Evolutionary conservation across 2,329 filamentous ascomycete genomes (phyloP), one percentile per base, ranked within the genome.

Genomic region (Huntiella omanensis): DNA sequence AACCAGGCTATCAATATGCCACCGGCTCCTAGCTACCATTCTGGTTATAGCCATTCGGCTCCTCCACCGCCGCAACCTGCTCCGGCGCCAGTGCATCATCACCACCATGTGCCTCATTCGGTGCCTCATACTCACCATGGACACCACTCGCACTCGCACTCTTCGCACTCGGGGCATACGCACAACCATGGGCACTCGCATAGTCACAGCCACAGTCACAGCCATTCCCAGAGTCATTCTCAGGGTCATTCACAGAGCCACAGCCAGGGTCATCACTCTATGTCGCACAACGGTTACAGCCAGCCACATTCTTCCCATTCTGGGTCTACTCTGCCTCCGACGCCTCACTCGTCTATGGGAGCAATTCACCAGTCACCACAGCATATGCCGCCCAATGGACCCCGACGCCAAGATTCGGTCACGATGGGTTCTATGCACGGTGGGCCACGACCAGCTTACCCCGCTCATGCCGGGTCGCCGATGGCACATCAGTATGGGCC

Each of bases 1-100:
- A 63, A 59, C 49, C 61, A 61, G n/a, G 58, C 62, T 47, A 55
- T 52, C 49, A 64, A 62, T 45, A 60, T 60, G 12, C 58, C 46
- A 5, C 57, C 59, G 4, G 57, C 60, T 4, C 55, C 60, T 12
- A 40, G 36, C 33, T 44, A 45, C 33, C 44, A 47, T 28, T 33
- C 36, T 4, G 33, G 19, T 4, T 41, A 45, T 19, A 36, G 33
- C 38, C 45, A 50, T 28, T 41, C 17, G 4, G 19, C 40, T 22
- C 40, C 37, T 8, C 33, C 45, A 6, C 40, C 42, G 16, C 35
- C 46, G 28, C 22, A 28, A 28, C 41, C 37, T n/a, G 36, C 41
- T n/a, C 37, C 45, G 7, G 33, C 48, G 28, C 36, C 46, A 32
- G 22, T 45, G 3, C 36, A 45, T 16, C 45, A 47, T 16, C 44